Percentiles rank a stretch among this genome's conserved stretches.
phyloP scores from a whole-genome alignment of 108 stramenopile species.

The Conticribra weissflogii region DNA sequence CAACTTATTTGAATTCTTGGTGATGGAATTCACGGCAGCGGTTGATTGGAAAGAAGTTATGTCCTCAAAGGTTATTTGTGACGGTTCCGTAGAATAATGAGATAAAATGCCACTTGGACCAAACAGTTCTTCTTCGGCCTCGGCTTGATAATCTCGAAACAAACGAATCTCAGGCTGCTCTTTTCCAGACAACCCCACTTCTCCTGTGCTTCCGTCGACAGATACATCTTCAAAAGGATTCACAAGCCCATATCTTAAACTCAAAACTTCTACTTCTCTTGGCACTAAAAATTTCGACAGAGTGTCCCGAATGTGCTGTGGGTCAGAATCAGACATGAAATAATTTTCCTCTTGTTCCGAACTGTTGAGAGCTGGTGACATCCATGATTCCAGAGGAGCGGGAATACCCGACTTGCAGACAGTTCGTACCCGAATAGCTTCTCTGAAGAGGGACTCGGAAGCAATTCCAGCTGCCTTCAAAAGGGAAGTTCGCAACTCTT shows the following conservation, averaged over 20 bases:
- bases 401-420: conserved; percentile 26
- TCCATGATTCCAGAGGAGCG: conserved; percentile 47
- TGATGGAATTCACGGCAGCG: not conserved
- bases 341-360: conserved; percentile 4
- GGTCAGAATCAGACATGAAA: conserved; percentile 3
- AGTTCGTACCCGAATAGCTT: conserved; percentile 41
- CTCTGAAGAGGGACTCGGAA: conserved; percentile 35
- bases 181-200: not conserved
- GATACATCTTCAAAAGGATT: too few species aligned
- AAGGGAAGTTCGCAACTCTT: conserved; percentile 39
- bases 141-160: conserved; percentile 66
- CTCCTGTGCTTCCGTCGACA: conserved; percentile 29
- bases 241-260: conserved; percentile 77
- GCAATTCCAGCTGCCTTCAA: conserved; percentile 31
- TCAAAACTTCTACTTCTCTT: conserved; percentile 81
- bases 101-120: conserved; percentile 48
- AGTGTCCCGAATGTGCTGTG: conserved; percentile 56
- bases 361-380: conserved; percentile 30
- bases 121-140: conserved; percentile 73
- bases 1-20: not conserved
- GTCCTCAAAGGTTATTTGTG: not conserved
- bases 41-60: not conserved
- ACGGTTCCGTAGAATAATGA: conserved; percentile 30
- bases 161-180: conserved; percentile 5
- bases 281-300: conserved; percentile 65